These are phyloP conservation scores for Stipa capillata DNA, from an alignment of 176 grass and related monocot genomes.

Conservation along the genomic window DNA sequence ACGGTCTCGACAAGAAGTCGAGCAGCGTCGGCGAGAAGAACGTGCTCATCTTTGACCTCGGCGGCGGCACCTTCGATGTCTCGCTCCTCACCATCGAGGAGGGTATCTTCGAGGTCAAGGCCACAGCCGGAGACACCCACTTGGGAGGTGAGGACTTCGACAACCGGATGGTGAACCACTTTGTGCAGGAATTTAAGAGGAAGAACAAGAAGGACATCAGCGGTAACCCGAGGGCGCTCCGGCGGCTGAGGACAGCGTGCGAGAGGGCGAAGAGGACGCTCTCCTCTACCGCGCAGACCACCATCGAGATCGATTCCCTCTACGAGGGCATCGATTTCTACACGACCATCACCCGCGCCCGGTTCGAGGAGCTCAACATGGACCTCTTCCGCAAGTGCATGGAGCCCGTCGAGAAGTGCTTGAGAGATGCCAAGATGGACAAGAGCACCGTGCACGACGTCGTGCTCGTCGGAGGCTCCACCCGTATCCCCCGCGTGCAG, in stretches of 20 bases:
- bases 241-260: slow-evolving; percentile 67
- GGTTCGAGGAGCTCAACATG: slow-evolving; percentile 97
- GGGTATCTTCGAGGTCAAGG: slow-evolving; percentile 96
- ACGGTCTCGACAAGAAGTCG: slow-evolving; percentile 90
- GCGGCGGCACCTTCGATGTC: slow-evolving; percentile 86
- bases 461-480: slow-evolving; percentile 86
- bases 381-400: slow-evolving; percentile 93
- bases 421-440: slow-evolving; percentile 93
- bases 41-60: slow-evolving; percentile 91
- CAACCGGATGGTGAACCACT: slow-evolving; percentile 91
- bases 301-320: slow-evolving; percentile 88
- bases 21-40: slow-evolving; percentile 88
- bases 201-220: slow-evolving; percentile 98
- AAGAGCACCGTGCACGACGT: slow-evolving; percentile 83
- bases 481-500: slow-evolving; percentile 80
- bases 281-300: slow-evolving; percentile 83
- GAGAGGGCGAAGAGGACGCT: slow-evolving; percentile 93
- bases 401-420: slow-evolving; percentile 91
- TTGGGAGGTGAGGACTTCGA: slow-evolving; percentile 95
- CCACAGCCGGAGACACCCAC: slow-evolving; percentile 86
- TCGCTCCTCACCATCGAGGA: slow-evolving; percentile 95
- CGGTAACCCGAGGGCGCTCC: slow-evolving; percentile 64
- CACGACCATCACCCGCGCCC: slow-evolving; percentile 80
- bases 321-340: slow-evolving; percentile 95
- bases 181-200: slow-evolving; percentile 87